Base-by-base conservation (phyloP, 805 yeast genomes). In the Candida sphagnicola region DNA sequence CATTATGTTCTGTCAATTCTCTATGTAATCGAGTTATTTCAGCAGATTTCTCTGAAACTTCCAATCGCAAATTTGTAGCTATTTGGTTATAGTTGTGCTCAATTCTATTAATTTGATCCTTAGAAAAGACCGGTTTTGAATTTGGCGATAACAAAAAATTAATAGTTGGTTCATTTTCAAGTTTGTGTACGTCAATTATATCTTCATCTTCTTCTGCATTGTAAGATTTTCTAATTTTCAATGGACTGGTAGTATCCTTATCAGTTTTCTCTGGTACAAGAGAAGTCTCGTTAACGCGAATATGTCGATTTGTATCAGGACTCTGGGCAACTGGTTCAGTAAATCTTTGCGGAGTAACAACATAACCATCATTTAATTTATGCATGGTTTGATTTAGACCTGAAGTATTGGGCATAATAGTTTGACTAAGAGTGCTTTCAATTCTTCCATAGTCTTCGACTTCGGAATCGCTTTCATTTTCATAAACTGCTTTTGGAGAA, bases 271-370 rank as follows among this genome's bases (percentile, higher is more conserved):
- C 38, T 2, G 31, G 31, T n/a, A 4, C 11, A 14, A 31, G 19
- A 6, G 38, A 39, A 18, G 37, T 45, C 10, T 45, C 47, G 11
- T 49, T 44, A 10, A 57, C 47, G 18, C 63, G 45, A 12, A 39
- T 47, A 8, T 47, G 50, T 34, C 57, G 62, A 34, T 51, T 52
- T 3, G 60, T 50, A 4, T 42, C 46, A 2, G 65, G 65, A 18
- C 61, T 56, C 23, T 48, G 45, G 15, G 66, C 63, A 4, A 54
- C 43, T 6, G 63, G 60, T 24, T 58, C 66, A 3, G 65, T 59
- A 26, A 46, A 49, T 31, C 65, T 45, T 30, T 58, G 57, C 1
- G 65, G 65, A 3, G 66, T 59, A 3, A 54, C 44, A 31, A 23
- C 28, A 16, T 13, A 13, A n/a, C 18, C 33, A 14, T 16, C 21